Evolutionary conservation across 202 grass and related monocot genomes (phyloP), one percentile per base, ranked within the genome.

Genomic region (Carex sylvatica): DNA sequence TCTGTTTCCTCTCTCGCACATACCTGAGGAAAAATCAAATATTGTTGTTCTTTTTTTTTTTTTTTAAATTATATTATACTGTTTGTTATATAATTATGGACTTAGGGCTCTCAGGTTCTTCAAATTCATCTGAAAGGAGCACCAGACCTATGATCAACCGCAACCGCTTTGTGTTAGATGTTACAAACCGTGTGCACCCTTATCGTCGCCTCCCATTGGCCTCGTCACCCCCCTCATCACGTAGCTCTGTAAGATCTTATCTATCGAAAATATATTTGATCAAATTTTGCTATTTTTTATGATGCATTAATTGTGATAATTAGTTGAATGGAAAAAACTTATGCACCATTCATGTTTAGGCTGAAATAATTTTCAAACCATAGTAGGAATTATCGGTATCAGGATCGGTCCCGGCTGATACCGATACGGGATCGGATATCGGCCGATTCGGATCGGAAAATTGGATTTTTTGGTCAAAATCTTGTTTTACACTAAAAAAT

Each of bases 31-130:
- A 49, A 49, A 11, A 49, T 49, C 12, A 2, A 13, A 49, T 28
- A 63, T 63, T 63, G 22, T 63, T 75, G 12, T 13, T 54, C 2
- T 24, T 47, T 42, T 9, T 12, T 6, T 54, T 74, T n/a, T 20
- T 55, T 75, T 71, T 53, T 30, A 1, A 49, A 18, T 63, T 35
- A 9, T 74, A 16, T 74, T 78, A 61, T 66, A 31, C 36, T 75
- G 59, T 69, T 86, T n/a, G 49, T 89, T 78, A 46, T 46, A 10
- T 91, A 88, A 91, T 61, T 65, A 97, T 97, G 94, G 94, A 90
- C 46, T 79, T 83, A 90, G 77, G 81, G 3, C 89, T 92, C 65
- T 84, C 85, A 94, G 72, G 78, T 4, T 90, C 90, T 65, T 85
- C 91, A 35, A 87, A 85, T 83, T 92, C 90, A 20, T 89, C 90